Conservation (phyloP, 176 grass and related monocot genomes). For the Chloris gayana region DNA sequence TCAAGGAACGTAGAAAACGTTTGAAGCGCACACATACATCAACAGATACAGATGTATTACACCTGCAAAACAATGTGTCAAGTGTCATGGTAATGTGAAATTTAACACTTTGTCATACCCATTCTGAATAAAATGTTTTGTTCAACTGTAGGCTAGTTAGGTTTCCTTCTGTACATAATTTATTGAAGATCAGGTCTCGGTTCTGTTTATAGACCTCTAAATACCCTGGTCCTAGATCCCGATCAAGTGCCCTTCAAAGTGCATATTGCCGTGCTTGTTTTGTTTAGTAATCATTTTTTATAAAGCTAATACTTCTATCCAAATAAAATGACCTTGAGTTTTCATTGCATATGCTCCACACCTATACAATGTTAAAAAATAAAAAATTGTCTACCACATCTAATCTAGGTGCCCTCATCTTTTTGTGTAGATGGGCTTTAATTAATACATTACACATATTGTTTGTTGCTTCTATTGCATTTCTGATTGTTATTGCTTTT, state of each 20-base stretch:
- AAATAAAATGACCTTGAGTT: neutral
- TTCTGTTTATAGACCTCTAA: conserved; percentile 14
- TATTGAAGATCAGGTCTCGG: conserved; percentile 8
- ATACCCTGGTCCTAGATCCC: neutral
- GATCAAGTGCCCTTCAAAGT: neutral
- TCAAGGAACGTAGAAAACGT: conserved; percentile 51
- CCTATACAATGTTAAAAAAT: conserved; percentile 6
- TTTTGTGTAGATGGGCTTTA: conserved; percentile 8
- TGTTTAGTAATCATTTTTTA: conserved; percentile 14
- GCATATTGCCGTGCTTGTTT: neutral
- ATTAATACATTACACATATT: conserved; percentile 28
- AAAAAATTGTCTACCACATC: neutral
- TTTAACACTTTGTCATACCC: neutral
- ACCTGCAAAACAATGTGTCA: conserved; percentile 35
- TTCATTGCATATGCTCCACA: neutral
- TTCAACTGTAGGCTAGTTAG: conserved; percentile 2
- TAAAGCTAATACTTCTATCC: neutral
- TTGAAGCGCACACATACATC: conserved; percentile 40
- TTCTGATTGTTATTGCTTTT: neutral
- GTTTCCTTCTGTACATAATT: neutral
- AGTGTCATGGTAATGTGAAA: conserved; percentile 45
- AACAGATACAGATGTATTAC: conserved; percentile 37
- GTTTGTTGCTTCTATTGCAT: conserved; percentile 1
- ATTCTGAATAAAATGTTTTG: neutral
- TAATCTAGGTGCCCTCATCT: neutral